Evolutionary conservation across 805 yeast genomes (phyloP), one percentile per base, ranked within the genome.

Genomic region (Wilhelminamyces savonicus): DNA sequence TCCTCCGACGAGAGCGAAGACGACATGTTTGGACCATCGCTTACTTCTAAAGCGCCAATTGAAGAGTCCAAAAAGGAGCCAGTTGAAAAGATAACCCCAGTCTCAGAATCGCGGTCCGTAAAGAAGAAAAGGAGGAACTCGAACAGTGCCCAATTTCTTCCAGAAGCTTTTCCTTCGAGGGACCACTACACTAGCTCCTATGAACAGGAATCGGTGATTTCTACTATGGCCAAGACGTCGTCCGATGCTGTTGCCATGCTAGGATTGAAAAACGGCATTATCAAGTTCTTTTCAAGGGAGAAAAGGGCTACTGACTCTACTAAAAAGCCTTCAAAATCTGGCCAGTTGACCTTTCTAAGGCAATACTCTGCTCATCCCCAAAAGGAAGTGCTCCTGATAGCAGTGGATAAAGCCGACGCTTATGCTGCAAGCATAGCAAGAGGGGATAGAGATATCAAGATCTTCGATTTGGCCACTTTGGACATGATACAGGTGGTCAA

Each of bases 401-500:
- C 41, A n/a, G 26, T 50, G 15, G 37, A 32, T 28, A 19, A 10
- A 9, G 43, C 32, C 16, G 46, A 41, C 7, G 20, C 35, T 20
- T 31, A 27, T n/a, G 24, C 57, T 34, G 59, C 50, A 7, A 44
- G 52, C 5, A 29, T 46, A 9, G 47, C 44, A 23, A 37, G 28
- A 3, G 48, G 44, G 17, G 37, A 32, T 7, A 29, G 49, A 2
- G 24, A 35, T 13, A 42, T 48, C 22, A 41, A 57, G 37, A 33
- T 63, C 4, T 62, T 59, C 37, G 69, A 62, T 23, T 44, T 60
- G 17, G 35, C 29, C 6, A 42, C 44, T 5, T 44, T 57, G 17
- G 69, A 63, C 27, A 54, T 63, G 64, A 50, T 58, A 5, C 51
- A 44, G 29, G 48, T 57, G 3, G 16, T 59, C 4, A 47, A 46